Evolutionary conservation across 2,329 filamentous ascomycete species (phyloP).

Genomic region (Hymenotorrendiella dingleyae): DNA sequence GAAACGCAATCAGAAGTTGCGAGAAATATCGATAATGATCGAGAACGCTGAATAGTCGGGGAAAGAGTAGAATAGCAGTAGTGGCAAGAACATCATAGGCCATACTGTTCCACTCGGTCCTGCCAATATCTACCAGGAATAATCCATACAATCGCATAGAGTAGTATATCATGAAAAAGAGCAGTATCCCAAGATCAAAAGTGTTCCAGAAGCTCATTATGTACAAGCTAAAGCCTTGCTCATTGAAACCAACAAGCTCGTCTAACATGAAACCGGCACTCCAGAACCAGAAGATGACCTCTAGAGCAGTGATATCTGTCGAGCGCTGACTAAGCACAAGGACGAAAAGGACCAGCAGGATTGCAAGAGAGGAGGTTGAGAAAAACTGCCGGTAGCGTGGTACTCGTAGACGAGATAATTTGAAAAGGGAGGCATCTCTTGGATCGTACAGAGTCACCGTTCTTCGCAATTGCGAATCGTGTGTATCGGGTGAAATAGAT

Average conservation of each 20-base stretch:
- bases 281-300: conserved; percentile 96
- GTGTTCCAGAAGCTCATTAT: conserved; percentile 98
- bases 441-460: conserved; percentile 88
- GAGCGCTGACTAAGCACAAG: conserved; percentile 74
- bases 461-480: conserved; percentile 31
- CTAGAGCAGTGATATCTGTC: conserved; percentile 72
- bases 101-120: conserved; percentile 68
- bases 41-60: conserved; percentile 84
- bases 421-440: conserved; percentile 82
- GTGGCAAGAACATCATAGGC: conserved; percentile 93
- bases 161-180: conserved; percentile 84
- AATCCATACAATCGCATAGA: conserved; percentile 84
- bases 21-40: conserved; percentile 97
- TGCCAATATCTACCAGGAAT: conserved; percentile 66
- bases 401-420: conserved; percentile 82
- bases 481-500: conserved; percentile 22
- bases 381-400: conserved; percentile 88
- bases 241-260: conserved; percentile 91
- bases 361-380: conserved; percentile 79
- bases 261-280: conserved; percentile 95
- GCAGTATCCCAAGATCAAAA: conserved; percentile 84
- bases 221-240: conserved; percentile 93
- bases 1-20: conserved; percentile 86
- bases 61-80: conserved; percentile 83
- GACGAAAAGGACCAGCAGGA: conserved; percentile 79